Base-by-base conservation (phyloP, 2,329 filamentous ascomycete species). In the Torrubiella hemipterigena region DNA sequence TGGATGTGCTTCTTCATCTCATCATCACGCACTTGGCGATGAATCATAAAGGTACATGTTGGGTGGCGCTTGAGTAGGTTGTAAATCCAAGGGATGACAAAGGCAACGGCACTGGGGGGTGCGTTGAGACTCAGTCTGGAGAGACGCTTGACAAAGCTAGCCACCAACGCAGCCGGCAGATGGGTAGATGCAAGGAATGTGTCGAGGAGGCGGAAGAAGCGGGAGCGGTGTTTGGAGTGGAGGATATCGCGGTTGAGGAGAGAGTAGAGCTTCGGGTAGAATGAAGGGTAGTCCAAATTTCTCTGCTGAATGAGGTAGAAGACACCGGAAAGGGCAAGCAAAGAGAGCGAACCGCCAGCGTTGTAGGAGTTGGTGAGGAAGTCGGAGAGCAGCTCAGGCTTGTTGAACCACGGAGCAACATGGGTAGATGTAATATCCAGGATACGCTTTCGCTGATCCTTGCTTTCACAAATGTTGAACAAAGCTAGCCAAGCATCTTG, bases 341-440 rank as follows among this genome's bases (percentile, higher is more conserved):
- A 67, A 5, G 91, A 89, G 29, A 78, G 85, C 11, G 85, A 81
- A 27, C 91, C 91, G 31, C 89, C 86, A 7, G 77, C 63, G 46
- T 95, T 71, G 60, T 93, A 96, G 18, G 79, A 93, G 57, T 91
- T 84, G n/a, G 86, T 94, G 33, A 98, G 61, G 55, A 96, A 98
- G 59, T 98, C 91, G 67, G 94, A 86, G 20, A 98, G 69, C 24
- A 93, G 67, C 49, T 96, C 89, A 2, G 86, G 81, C 38, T 85
- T 82, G 29, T 67, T 70, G 56, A 96, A 94, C 82, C 85, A 93
- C 1, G 89, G 87, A 16, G 82, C 81, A 43, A 95, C 84, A 20
- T 76, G 76, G 25, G 73, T 72, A 3, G 83, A 77, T 58, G 93
- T 79, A 38, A 81, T 69, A 37, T 73, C 69, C 29, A 98, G 66